These are phyloP conservation scores for Periconia digitata DNA, from an alignment of 2,329 filamentous ascomycete genomes.

Conservation along the genomic window DNA sequence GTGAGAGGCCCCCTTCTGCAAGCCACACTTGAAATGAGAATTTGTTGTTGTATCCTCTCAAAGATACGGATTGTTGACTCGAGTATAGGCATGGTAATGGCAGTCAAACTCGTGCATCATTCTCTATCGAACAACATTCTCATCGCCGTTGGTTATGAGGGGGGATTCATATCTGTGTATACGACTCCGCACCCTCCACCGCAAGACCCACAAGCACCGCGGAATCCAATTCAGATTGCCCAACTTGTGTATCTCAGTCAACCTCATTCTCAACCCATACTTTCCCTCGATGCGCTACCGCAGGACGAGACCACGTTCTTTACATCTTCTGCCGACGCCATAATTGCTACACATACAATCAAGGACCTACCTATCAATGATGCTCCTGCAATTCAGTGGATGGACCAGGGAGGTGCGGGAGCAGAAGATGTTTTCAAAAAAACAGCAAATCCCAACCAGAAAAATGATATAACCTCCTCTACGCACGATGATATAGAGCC, in stretches of 20 bases:
- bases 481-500: neutral
- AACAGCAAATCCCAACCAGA: neutral
- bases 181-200: conserved; percentile 48
- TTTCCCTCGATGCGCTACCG: conserved; percentile 59
- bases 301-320: conserved; percentile 60
- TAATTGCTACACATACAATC: conserved; percentile 75
- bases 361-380: conserved; percentile 34
- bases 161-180: conserved; percentile 72
- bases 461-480: neutral
- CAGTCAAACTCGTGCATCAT: conserved; percentile 53
- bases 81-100: conserved; percentile 85
- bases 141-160: conserved; percentile 80
- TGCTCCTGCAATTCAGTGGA: neutral
- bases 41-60: neutral
- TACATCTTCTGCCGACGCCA: conserved; percentile 79
- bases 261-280: conserved; percentile 75
- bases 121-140: conserved; percentile 50
- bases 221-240: conserved; percentile 49
- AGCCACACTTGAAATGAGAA: too few relatives aligned
- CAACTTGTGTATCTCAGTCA: conserved; percentile 63
- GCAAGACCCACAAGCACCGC: conserved; percentile 38
- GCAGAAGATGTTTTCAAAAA: neutral
- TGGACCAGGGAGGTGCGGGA: neutral
- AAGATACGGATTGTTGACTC: conserved; percentile 38
- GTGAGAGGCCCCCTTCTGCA: conserved; percentile 18